These are phyloP conservation scores for Phialemonium atrogriseum DNA, from an alignment of 2,329 filamentous ascomycete species.

Conservation along the genomic window DNA sequence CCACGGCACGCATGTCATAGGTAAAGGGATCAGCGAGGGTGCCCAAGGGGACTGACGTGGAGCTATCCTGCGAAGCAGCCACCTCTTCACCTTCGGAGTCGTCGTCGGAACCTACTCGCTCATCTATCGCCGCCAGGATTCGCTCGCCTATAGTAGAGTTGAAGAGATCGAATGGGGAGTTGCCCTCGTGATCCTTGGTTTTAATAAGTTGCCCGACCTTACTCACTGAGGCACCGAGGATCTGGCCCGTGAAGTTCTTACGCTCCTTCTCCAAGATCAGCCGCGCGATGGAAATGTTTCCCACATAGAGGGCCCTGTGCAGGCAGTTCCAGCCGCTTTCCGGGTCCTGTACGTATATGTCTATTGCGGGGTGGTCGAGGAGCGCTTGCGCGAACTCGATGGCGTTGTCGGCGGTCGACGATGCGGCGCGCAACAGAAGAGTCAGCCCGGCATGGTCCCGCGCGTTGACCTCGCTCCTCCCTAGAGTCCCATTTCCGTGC, in stretches of 20 bases:
- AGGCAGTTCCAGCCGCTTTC: conserved; percentile 96
- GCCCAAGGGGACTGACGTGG: conserved; percentile 16
- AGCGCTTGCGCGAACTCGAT: conserved; percentile 69
- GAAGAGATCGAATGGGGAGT: conserved; percentile 90
- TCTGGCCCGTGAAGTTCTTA: conserved; percentile 52
- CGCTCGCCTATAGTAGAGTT: conserved; percentile 76
- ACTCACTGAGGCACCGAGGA: conserved; percentile 46
- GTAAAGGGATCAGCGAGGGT: not conserved
- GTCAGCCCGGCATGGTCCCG: conserved; percentile 78
- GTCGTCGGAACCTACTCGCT: conserved; percentile 37
- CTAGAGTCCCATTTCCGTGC: conserved; percentile 31
- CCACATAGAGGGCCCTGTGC: conserved; percentile 82
- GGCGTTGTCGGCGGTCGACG: conserved; percentile 62
- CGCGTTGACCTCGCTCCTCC: conserved; percentile 68
- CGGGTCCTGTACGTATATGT: conserved; percentile 77
- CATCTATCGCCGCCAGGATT: conserved; percentile 40
- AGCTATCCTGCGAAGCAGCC: conserved; percentile 12
- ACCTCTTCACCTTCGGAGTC: conserved; percentile 48
- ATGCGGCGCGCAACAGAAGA: conserved; percentile 74
- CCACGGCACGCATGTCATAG: not conserved
- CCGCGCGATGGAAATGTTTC: conserved; percentile 80
- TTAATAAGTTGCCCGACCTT: conserved; percentile 74
- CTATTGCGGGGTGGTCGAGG: conserved; percentile 72
- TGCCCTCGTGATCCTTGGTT: conserved; percentile 90
- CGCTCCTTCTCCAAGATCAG: conserved; percentile 73